These are phyloP conservation scores for Mycena amicta DNA, from an alignment of 768 basidiomycete species.

Conservation along the genomic window DNA sequence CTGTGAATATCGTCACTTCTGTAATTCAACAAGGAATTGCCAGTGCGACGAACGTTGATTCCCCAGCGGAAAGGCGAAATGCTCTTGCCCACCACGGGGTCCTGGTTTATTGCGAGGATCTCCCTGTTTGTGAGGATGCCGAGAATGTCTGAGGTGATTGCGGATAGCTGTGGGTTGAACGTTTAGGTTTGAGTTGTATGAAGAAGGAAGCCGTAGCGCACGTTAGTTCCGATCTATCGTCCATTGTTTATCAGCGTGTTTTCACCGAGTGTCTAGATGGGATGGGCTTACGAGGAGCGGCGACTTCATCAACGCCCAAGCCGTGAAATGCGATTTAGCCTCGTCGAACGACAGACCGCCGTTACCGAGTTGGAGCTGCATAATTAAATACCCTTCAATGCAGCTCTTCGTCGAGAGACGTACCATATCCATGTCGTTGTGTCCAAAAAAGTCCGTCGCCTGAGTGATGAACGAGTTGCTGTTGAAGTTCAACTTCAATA, in stretches of 20 bases:
- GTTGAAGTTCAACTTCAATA: background rate
- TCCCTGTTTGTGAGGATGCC: constrained; percentile 64
- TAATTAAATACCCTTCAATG: too few relatives aligned
- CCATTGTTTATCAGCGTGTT: too few relatives aligned
- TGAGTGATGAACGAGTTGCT: constrained; percentile 70
- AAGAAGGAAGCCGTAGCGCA: constrained; percentile 27
- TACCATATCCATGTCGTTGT: constrained; percentile 73
- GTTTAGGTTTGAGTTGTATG: background rate
- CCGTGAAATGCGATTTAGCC: constrained; percentile 69
- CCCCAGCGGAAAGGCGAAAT: constrained; percentile 74
- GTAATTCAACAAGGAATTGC: background rate
- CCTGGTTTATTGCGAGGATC: constrained; percentile 71
- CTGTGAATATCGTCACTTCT: constrained; percentile 18
- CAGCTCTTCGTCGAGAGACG: too few relatives aligned
- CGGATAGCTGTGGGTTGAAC: constrained; percentile 59
- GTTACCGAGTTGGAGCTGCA: constrained; percentile 65
- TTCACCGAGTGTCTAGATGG: too few relatives aligned
- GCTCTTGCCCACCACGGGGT: constrained; percentile 59
- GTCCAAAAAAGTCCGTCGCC: constrained; percentile 66
- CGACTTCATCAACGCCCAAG: constrained; percentile 71
- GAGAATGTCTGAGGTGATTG: constrained; percentile 51
- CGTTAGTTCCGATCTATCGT: constrained; percentile 51
- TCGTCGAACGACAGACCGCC: constrained; percentile 63
- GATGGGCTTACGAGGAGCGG: constrained; percentile 47
- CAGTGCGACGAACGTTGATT: constrained; percentile 48